These are phyloP conservation scores for Ophiostoma tasmaniense DNA, from an alignment of 2,329 filamentous ascomycete species.

Conservation along the genomic window DNA sequence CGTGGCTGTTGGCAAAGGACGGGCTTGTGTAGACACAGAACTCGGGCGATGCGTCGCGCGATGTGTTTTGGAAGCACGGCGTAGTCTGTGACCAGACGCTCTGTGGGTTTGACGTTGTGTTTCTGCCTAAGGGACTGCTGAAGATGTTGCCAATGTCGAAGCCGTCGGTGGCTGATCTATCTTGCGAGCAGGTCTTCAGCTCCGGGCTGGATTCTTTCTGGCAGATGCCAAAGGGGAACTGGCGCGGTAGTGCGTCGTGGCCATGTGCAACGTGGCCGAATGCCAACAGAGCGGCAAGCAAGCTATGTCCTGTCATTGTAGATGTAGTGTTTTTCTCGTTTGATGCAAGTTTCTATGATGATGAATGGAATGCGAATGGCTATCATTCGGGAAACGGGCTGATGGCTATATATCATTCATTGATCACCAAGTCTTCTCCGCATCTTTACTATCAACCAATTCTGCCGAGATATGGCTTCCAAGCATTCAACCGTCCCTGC, in stretches of 20 bases:
- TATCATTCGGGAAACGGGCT: background rate
- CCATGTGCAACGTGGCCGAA: background rate
- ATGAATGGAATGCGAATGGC: background rate
- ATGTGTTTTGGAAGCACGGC: conserved; percentile 25
- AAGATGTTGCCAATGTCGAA: background rate
- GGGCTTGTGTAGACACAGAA: conserved; percentile 32
- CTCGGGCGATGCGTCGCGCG: conserved; percentile 5
- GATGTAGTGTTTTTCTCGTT: background rate
- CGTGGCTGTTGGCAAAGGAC: conserved; percentile 30
- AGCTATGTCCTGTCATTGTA: background rate
- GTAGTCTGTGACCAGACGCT: conserved; percentile 24
- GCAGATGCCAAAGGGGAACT: background rate
- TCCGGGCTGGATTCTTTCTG: background rate
- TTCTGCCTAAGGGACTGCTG: background rate
- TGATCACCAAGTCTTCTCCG: background rate
- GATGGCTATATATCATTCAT: background rate
- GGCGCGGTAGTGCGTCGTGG: background rate
- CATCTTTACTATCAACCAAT: background rate
- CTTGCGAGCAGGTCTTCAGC: background rate
- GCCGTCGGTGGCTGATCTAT: background rate
- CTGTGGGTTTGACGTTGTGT: background rate
- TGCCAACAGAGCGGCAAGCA: background rate
- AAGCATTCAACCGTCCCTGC: background rate
- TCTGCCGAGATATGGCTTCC: background rate
- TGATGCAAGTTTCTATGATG: background rate